phyloP scores from a whole-genome alignment of 805 yeast species.

The Blastobotrys muscicola region DNA sequence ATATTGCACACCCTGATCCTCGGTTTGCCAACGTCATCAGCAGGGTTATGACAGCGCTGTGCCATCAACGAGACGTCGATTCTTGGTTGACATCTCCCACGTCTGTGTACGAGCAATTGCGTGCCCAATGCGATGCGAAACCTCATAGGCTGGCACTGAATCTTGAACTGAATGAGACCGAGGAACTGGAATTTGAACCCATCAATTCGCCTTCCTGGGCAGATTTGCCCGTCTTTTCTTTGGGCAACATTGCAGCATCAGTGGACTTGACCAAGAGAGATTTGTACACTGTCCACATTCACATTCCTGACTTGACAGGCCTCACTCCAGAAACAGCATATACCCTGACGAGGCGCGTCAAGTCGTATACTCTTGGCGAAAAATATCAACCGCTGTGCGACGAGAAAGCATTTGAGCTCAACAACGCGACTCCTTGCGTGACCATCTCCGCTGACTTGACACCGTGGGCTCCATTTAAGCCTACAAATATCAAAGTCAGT shows the following conservation, averaged over 20 bases:
- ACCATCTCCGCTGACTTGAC: slow-evolving; percentile 6
- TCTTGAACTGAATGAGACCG: too few species aligned
- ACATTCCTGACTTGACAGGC: slow-evolving; percentile 9
- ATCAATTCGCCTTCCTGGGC: too few species aligned
- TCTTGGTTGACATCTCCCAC: slow-evolving; percentile 16
- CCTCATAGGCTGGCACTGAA: background rate
- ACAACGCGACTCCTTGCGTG: slow-evolving; percentile 2
- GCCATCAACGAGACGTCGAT: slow-evolving; percentile 13
- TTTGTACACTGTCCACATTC: slow-evolving; percentile 6
- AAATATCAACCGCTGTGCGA: background rate
- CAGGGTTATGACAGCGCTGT: slow-evolving; percentile 8
- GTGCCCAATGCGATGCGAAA: background rate
- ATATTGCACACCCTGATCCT: slow-evolving; percentile 9
- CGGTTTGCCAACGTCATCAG: slow-evolving; percentile 10
- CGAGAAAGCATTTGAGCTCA: too few species aligned
- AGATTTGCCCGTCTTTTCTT: too few species aligned
- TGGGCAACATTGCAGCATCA: slow-evolving; percentile 10
- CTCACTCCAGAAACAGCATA: background rate
- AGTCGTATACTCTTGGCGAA: slow-evolving; percentile 1
- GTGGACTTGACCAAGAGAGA: slow-evolving; percentile 3
- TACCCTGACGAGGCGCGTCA: slow-evolving; percentile 1
- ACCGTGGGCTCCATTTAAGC: slow-evolving; percentile 5
- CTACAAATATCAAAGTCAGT: too few species aligned
- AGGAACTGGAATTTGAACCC: too few species aligned
- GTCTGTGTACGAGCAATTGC: slow-evolving; percentile 8